A percentile compares a stretch with the other conserved stretches of the same genome.
Conservation (phyloP, 192 early-diverging fungal genomes). For the Borealophlyctis nickersoniae region DNA sequence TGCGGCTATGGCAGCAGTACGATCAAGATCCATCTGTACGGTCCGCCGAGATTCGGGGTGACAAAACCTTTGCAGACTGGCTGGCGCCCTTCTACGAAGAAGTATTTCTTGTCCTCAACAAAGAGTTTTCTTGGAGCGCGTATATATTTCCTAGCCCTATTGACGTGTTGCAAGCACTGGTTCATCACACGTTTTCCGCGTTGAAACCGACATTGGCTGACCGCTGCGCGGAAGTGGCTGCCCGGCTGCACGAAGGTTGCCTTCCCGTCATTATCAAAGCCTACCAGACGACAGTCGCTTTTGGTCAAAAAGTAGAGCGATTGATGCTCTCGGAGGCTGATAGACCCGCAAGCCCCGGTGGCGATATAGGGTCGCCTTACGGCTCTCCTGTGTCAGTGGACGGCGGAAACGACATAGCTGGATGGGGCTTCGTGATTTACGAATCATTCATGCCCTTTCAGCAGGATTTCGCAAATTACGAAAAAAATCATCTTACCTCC, state of each 20-base stretch:
- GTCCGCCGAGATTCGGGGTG: not conserved
- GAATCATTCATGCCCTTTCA: slow-evolving; percentile 66
- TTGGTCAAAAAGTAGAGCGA: slow-evolving; percentile 53
- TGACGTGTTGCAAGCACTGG: slow-evolving; percentile 43
- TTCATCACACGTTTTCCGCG: slow-evolving; percentile 48
- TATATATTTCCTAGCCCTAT: slow-evolving; percentile 53
- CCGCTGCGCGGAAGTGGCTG: slow-evolving; percentile 22
- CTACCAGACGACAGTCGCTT: slow-evolving; percentile 50
- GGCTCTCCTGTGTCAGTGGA: too few species aligned
- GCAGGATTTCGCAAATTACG: slow-evolving; percentile 55
- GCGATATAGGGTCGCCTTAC: not conserved
- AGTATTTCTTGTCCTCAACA: slow-evolving; percentile 45
- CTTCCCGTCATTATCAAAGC: slow-evolving; percentile 42
- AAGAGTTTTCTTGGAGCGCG: slow-evolving; percentile 58
- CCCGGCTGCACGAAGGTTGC: slow-evolving; percentile 21
- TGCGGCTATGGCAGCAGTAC: slow-evolving; percentile 48
- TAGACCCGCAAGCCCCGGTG: not conserved
- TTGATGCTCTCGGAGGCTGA: slow-evolving; percentile 28
- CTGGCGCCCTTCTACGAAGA: slow-evolving; percentile 54
- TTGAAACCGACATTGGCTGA: slow-evolving; percentile 47
- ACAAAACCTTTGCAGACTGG: slow-evolving; percentile 30
- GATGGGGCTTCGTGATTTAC: slow-evolving; percentile 61
- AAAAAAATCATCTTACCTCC: slow-evolving; percentile 44
- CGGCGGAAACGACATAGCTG: slow-evolving; percentile 30
- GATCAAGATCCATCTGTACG: slow-evolving; percentile 17